Evolutionary conservation across 495 filamentous ascomycete species (phyloP).

Genomic region (Aspergillus nanangensis): DNA sequence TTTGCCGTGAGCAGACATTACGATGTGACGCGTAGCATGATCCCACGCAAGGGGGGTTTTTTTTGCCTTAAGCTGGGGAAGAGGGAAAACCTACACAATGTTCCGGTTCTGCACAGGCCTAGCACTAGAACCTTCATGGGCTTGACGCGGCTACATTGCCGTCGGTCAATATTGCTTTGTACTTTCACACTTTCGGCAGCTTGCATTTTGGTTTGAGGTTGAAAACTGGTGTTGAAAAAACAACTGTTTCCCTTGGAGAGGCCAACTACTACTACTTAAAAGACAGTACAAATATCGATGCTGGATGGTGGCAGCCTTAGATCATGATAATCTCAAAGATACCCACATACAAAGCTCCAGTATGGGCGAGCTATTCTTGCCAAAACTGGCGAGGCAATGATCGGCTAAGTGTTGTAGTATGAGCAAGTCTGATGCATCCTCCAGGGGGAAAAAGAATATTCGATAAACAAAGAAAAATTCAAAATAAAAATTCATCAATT

Average conservation of each 20-base stretch:
- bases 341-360: too few species aligned
- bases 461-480: too few species aligned
- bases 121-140: conserved; percentile 13
- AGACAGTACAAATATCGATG: too few species aligned
- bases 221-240: not conserved
- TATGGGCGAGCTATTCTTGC: too few species aligned
- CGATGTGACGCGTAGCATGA: not conserved
- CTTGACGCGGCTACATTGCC: conserved; percentile 7
- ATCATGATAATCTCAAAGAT: too few species aligned
- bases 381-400: too few species aligned
- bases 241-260: not conserved
- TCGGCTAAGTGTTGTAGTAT: too few species aligned
- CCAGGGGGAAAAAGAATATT: too few species aligned
- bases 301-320: too few species aligned
- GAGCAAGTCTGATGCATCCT: too few species aligned
- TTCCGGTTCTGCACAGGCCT: conserved; percentile 13
- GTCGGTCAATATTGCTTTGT: conserved; percentile 7
- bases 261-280: conserved; percentile 1
- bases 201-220: conserved; percentile 1
- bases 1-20: not conserved
- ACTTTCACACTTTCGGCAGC: conserved; percentile 7
- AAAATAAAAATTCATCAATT: too few species aligned
- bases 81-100: conserved; percentile 8
- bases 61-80: not conserved
- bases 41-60: not conserved